Conservation (phyloP, 2,329 filamentous ascomycete genomes). For the Didymosphaeria variabile region DNA sequence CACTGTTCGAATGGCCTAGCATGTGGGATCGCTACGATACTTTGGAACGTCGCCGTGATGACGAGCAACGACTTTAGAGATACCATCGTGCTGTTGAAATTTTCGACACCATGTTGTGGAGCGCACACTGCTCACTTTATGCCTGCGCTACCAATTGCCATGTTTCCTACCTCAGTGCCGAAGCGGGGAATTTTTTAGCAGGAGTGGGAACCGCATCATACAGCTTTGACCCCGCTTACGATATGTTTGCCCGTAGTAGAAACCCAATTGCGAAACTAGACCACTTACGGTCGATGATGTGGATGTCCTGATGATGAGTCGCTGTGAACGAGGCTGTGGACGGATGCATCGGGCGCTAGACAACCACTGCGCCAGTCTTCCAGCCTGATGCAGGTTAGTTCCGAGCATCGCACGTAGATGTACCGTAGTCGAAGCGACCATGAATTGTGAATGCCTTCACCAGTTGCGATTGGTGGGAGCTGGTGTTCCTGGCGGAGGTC, state of each 20-base stretch:
- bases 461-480: not conserved
- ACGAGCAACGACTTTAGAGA: conserved; percentile 2
- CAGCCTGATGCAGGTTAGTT: not conserved
- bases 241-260: not conserved
- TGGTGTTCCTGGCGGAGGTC: no score
- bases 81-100: conserved; percentile 1
- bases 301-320: not conserved
- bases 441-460: not conserved
- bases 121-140: not conserved
- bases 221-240: not conserved
- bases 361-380: not conserved
- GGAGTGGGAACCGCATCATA: conserved; percentile 6
- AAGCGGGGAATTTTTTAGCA: not conserved
- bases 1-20: conserved; percentile 16
- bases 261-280: not conserved
- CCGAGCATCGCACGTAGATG: no score
- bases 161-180: not conserved
- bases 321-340: not conserved
- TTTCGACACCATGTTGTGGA: no score
- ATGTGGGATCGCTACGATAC: conserved; percentile 11
- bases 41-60: not conserved
- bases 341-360: not conserved
- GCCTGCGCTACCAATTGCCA: not conserved
- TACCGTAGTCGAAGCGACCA: not conserved
- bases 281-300: not conserved